A percentile compares a stretch with the other conserved stretches of the same genome.
Conservation (phyloP, 805 yeast genomes). For the Kazachstania martiniae region DNA sequence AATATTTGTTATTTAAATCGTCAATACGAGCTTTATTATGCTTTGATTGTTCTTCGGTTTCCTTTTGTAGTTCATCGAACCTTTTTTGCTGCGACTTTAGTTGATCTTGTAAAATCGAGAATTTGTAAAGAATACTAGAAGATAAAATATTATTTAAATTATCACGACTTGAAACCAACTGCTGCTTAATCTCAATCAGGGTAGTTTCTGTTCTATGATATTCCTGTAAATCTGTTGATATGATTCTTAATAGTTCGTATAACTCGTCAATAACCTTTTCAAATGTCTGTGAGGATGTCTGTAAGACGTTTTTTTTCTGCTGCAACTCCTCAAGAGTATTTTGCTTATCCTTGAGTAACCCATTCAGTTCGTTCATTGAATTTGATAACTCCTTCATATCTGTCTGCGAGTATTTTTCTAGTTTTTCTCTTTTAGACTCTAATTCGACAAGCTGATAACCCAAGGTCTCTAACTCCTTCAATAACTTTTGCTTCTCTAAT, state of each 20-base stretch:
- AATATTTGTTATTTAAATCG: conserved; percentile 36
- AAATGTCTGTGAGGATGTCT: conserved; percentile 48
- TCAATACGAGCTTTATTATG: conserved; percentile 37
- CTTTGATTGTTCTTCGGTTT: conserved; percentile 34
- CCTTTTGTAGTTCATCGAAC: conserved; percentile 37
- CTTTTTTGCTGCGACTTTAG: conserved; percentile 39
- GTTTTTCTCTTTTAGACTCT: conserved; percentile 46
- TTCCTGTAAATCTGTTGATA: conserved; percentile 37
- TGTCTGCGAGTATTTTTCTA: conserved; percentile 49
- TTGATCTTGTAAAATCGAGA: conserved; percentile 32
- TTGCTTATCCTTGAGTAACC: conserved; percentile 34
- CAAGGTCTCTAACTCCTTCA: conserved; percentile 50
- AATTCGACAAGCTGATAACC: conserved; percentile 47
- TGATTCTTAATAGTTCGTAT: conserved; percentile 26
- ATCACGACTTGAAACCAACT: conserved; percentile 32
- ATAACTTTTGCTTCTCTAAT: conserved; percentile 45
- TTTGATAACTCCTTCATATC: conserved; percentile 45
- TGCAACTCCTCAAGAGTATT: conserved; percentile 34
- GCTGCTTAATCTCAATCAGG: conserved; percentile 43
- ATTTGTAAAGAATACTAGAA: conserved; percentile 34
- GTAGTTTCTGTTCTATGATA: conserved; percentile 29
- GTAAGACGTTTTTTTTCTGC: conserved; percentile 37
- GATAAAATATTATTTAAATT: conserved; percentile 29
- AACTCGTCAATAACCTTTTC: conserved; percentile 27
- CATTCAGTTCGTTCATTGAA: conserved; percentile 40